phyloP scores from a whole-genome alignment of 805 yeast species.

The Kodamaea hsintzibuensis region DNA sequence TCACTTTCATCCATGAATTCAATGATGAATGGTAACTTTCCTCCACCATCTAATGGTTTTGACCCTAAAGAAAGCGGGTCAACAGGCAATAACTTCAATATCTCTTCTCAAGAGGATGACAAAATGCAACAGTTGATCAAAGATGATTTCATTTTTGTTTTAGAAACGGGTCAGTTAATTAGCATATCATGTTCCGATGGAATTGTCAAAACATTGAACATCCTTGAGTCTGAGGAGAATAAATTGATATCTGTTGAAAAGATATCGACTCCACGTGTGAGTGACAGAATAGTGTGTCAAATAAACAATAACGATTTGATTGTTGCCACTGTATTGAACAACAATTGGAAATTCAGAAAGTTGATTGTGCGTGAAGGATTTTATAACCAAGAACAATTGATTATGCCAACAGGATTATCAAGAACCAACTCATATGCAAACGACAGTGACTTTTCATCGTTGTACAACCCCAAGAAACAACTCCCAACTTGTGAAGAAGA shows the following conservation, averaged over 20 bases:
- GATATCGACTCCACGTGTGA: slow-evolving; percentile 69
- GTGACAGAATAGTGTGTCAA: slow-evolving; percentile 65
- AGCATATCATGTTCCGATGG: slow-evolving; percentile 55
- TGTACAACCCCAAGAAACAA: background rate
- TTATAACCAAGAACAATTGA: slow-evolving; percentile 36
- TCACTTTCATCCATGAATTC: slow-evolving; percentile 24
- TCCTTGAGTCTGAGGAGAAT: slow-evolving; percentile 22
- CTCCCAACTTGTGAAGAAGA: slow-evolving; percentile 10
- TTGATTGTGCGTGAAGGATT: slow-evolving; percentile 47
- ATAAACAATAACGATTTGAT: slow-evolving; percentile 51
- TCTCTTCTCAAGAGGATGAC: slow-evolving; percentile 10
- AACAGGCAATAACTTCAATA: background rate
- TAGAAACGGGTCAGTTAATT: slow-evolving; percentile 51
- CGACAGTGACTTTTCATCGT: slow-evolving; percentile 18
- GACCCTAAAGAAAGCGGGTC: background rate
- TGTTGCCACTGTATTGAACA: slow-evolving; percentile 64
- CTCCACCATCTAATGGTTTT: slow-evolving; percentile 27
- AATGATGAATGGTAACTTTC: slow-evolving; percentile 35
- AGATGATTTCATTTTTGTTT: slow-evolving; percentile 54
- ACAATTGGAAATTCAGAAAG: slow-evolving; percentile 62
- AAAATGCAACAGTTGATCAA: slow-evolving; percentile 22
- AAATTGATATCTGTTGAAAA: slow-evolving; percentile 52
- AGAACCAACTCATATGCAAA: slow-evolving; percentile 9
- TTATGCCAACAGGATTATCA: slow-evolving; percentile 14
- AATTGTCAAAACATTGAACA: slow-evolving; percentile 28